A percentile compares a stretch with the other conserved stretches of the same genome.
These are phyloP conservation scores for Eleusine coracana DNA, from an alignment of 176 grass and related monocot species.

Conservation along the genomic window DNA sequence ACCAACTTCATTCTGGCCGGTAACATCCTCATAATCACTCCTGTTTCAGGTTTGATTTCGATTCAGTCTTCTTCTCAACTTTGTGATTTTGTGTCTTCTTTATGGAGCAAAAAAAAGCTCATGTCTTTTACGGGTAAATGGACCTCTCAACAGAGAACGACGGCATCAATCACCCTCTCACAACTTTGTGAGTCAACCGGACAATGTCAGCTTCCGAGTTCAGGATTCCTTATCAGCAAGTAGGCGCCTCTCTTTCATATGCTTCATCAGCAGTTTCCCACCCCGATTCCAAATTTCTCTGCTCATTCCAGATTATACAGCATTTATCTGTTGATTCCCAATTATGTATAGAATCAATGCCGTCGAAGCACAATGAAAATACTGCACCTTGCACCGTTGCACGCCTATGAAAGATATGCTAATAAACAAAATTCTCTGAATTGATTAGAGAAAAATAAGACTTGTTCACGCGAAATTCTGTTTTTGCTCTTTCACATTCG, in stretches of 20 bases:
- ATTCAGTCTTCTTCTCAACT: background rate
- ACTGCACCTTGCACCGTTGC: background rate
- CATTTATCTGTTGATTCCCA: background rate
- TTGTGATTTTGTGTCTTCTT: background rate
- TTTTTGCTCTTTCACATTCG: background rate
- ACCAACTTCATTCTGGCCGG: background rate
- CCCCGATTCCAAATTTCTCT: background rate
- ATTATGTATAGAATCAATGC: background rate
- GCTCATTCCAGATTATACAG: background rate
- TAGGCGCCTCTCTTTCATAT: constrained; percentile 30
- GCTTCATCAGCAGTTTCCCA: background rate
- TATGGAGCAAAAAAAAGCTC: background rate
- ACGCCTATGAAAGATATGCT: background rate
- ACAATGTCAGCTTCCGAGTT: constrained; percentile 66
- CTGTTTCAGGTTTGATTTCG: background rate
- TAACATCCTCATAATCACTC: background rate
- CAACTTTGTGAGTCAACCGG: constrained; percentile 9
- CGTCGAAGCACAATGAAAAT: background rate
- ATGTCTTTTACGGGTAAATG: background rate
- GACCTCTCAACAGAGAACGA: constrained; percentile 19
- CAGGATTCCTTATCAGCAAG: constrained; percentile 65
- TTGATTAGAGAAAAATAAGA: background rate
- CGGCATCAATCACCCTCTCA: constrained; percentile 27
- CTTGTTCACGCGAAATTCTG: background rate
- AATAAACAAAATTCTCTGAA: background rate